These are phyloP conservation scores for Phytophthora quininea DNA, from an alignment of 352 stramenopile genomes.

Conservation along the genomic window DNA sequence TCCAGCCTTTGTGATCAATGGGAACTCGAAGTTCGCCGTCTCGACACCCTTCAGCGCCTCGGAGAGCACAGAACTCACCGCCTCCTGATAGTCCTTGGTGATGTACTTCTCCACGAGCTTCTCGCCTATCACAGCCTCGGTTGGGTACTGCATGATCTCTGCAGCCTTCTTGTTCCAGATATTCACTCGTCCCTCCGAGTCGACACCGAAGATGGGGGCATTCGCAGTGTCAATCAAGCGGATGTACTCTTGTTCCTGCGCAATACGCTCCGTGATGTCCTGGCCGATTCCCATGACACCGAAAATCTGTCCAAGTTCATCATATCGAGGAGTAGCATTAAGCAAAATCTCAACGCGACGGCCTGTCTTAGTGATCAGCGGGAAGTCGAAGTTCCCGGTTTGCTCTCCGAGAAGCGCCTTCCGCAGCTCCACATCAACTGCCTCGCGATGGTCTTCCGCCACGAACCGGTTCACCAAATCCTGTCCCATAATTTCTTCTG, in stretches of 20 bases:
- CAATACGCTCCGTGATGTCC: slow-evolving; percentile 68
- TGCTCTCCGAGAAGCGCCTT: slow-evolving; percentile 55
- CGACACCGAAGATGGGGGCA: slow-evolving; percentile 74
- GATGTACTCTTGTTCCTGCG: slow-evolving; percentile 69
- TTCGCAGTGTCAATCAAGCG: slow-evolving; percentile 78
- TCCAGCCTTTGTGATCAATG: slow-evolving; percentile 52
- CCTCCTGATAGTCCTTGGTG: slow-evolving; percentile 57
- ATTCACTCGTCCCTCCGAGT: slow-evolving; percentile 61
- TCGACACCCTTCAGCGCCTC: slow-evolving; percentile 64
- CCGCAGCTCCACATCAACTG: slow-evolving; percentile 34
- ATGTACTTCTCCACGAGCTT: slow-evolving; percentile 74
- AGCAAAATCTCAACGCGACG: slow-evolving; percentile 58
- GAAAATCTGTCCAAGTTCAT: slow-evolving; percentile 73
- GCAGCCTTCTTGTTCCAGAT: slow-evolving; percentile 74
- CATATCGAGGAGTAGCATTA: slow-evolving; percentile 72
- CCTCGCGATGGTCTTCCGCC: slow-evolving; percentile 32
- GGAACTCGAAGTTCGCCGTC: slow-evolving; percentile 73
- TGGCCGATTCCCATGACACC: slow-evolving; percentile 84
- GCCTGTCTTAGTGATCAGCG: slow-evolving; percentile 56
- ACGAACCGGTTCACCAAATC: slow-evolving; percentile 70
- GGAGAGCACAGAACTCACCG: slow-evolving; percentile 55
- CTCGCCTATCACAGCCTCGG: slow-evolving; percentile 64
- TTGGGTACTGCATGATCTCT: slow-evolving; percentile 67
- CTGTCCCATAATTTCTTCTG: slow-evolving; percentile 80
- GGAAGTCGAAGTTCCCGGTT: slow-evolving; percentile 86